These are phyloP conservation scores for Mortierella sp. DNA, from an alignment of 371 early-diverging fungal genomes.

Conservation along the genomic window DNA sequence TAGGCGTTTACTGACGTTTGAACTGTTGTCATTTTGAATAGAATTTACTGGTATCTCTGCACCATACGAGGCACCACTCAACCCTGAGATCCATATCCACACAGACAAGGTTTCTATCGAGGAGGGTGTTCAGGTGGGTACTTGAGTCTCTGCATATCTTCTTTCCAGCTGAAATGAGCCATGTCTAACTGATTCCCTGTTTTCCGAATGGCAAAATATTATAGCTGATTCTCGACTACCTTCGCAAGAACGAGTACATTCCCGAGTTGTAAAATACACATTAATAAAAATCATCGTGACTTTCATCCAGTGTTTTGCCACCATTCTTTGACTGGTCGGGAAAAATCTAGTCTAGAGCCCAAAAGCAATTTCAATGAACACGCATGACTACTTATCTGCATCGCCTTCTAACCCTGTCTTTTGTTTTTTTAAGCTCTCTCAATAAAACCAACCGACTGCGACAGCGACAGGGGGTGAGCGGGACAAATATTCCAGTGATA, in stretches of 20 bases:
- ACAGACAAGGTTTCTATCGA: slow-evolving; percentile 82
- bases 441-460: background rate
- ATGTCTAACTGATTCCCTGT: background rate
- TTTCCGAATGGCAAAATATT: background rate
- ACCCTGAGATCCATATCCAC: slow-evolving; percentile 88
- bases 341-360: background rate
- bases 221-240: slow-evolving; percentile 50
- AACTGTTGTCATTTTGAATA: slow-evolving; percentile 9
- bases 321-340: background rate
- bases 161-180: background rate
- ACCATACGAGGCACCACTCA: slow-evolving; percentile 90
- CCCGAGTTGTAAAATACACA: slow-evolving; percentile 8
- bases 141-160: background rate
- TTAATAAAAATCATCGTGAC: background rate
- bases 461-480: background rate
- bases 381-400: background rate
- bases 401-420: too few relatives aligned
- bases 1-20: slow-evolving; percentile 2
- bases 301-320: background rate
- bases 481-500: too few relatives aligned
- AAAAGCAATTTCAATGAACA: background rate
- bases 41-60: slow-evolving; percentile 95
- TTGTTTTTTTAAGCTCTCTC: background rate
- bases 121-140: slow-evolving; percentile 68
- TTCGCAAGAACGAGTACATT: slow-evolving; percentile 45